phyloP scores from a whole-genome alignment of 768 basidiomycete genomes.

The Tricholoma terreum region DNA sequence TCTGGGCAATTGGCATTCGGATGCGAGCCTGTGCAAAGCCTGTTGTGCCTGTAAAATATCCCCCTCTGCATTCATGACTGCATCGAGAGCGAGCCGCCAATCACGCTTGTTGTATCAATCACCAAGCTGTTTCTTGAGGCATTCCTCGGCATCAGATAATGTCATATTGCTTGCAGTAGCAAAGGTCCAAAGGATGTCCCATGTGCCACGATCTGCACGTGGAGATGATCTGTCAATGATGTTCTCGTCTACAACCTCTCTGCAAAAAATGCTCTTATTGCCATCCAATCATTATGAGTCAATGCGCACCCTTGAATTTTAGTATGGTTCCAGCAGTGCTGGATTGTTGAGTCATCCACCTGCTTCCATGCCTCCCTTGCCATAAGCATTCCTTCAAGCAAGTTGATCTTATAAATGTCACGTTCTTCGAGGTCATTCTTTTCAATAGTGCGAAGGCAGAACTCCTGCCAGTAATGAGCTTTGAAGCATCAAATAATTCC shows the following conservation, averaged over 20 bases:
- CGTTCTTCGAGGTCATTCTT: no score
- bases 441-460: no score
- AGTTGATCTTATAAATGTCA: no score
- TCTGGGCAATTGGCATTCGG: not conserved
- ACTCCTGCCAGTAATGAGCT: no score
- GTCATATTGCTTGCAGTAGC: constrained; percentile 10
- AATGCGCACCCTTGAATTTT: constrained; percentile 2
- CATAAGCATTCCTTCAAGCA: no score
- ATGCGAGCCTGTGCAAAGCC: constrained; percentile 6
- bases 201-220: constrained; percentile 11
- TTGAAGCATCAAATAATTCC: no score
- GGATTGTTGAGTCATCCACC: no score
- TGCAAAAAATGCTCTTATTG: not conserved
- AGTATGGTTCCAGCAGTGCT: no score
- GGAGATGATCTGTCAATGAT: constrained; percentile 26
- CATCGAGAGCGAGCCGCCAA: constrained; percentile 14
- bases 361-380: no score
- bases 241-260: not conserved
- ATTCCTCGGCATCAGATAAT: constrained; percentile 12
- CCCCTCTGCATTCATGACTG: no score
- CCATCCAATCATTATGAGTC: not conserved
- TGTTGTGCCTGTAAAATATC: constrained; percentile 11
- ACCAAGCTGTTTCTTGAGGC: constrained; percentile 7
- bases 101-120: constrained; percentile 10
- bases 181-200: constrained; percentile 13